phyloP scores from a whole-genome alignment of 345 rosid genomes.

The Eucalyptus erythrocorys region DNA sequence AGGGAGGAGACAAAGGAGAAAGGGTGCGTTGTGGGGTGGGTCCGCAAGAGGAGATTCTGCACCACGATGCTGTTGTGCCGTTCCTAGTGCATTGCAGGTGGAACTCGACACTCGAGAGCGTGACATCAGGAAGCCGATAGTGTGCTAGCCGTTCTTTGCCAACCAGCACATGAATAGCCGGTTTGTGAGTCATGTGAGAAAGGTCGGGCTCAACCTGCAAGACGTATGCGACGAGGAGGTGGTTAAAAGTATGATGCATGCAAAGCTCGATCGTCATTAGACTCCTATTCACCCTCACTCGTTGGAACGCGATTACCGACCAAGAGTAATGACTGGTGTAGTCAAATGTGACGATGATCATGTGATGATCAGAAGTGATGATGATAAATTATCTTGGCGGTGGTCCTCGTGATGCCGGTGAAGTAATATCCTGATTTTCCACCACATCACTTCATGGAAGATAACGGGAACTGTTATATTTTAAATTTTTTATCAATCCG shows the following conservation, averaged over 20 bases:
- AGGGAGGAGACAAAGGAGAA: background rate
- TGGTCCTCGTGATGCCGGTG: accelerated
- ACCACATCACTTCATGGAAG: background rate
- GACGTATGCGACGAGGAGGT: background rate
- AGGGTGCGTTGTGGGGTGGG: background rate
- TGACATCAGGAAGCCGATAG: background rate
- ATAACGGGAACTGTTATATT: background rate
- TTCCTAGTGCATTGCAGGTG: background rate
- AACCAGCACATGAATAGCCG: too few relatives aligned
- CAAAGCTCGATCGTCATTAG: background rate
- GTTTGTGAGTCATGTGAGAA: background rate
- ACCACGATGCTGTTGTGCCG: background rate
- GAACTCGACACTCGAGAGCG: background rate
- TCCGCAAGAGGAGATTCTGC: background rate
- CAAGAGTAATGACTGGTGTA: background rate
- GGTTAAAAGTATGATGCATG: background rate
- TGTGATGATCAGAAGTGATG: background rate
- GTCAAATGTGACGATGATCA: background rate
- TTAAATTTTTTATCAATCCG: background rate
- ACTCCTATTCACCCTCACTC: background rate
- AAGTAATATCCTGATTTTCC: background rate
- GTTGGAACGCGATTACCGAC: background rate
- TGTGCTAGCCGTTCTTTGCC: background rate
- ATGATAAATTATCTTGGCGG: background rate
- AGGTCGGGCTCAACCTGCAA: background rate